These are phyloP conservation scores for Nitzschia sp. DNA, from an alignment of 108 stramenopile genomes.

Conservation along the genomic window DNA sequence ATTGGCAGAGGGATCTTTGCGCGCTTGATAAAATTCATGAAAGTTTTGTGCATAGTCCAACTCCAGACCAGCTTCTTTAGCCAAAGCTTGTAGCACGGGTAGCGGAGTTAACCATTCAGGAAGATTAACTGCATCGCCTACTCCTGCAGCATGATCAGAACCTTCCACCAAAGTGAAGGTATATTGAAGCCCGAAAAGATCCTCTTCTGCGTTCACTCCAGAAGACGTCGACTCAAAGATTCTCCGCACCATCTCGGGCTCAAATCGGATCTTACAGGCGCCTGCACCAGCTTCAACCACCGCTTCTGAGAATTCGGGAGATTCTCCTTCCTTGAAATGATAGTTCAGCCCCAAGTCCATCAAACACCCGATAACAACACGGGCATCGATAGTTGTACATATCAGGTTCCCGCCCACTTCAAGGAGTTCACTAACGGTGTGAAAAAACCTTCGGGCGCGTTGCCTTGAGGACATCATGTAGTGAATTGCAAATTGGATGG, in stretches of 20 bases:
- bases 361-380: conserved; percentile 71
- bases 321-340: conserved; percentile 55
- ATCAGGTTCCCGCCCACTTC: conserved; percentile 90
- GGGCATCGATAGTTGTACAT: conserved; percentile 94
- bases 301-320: conserved; percentile 39
- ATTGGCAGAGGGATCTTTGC: conserved; percentile 55
- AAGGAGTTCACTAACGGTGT: conserved; percentile 83
- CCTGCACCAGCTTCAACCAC: conserved; percentile 66
- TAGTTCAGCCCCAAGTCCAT: conserved; percentile 77
- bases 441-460: conserved; percentile 87
- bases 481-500: conserved; percentile 98
- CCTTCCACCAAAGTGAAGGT: conserved; percentile 86
- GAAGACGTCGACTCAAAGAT: conserved; percentile 38
- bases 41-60: conserved; percentile 80
- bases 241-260: conserved; percentile 50
- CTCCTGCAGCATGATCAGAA: conserved; percentile 70
- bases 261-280: conserved; percentile 73
- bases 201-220: conserved; percentile 43
- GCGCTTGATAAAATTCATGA: conserved; percentile 74
- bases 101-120: conserved; percentile 89
- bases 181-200: conserved; percentile 84
- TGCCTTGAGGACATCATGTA: conserved; percentile 93
- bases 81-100: conserved; percentile 61
- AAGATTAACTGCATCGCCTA: conserved; percentile 82
- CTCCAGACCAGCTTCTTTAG: conserved; percentile 71